Percentiles rank a stretch among this genome's conserved stretches.
Evolutionary conservation across 345 rosid species (phyloP).

Genomic region (Lepidium didymum): DNA sequence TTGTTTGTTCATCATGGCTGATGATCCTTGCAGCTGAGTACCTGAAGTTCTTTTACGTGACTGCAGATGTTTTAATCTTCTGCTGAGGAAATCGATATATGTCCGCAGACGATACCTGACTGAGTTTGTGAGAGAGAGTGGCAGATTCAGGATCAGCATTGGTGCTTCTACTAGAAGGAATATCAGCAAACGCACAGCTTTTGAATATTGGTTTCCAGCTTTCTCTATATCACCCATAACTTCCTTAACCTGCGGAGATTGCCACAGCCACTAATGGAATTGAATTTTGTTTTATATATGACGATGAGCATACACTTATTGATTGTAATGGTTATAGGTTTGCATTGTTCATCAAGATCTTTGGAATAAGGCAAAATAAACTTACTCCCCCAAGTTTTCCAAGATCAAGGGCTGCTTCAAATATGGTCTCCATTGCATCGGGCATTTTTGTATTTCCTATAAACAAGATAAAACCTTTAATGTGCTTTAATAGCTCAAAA

Average conservation of each 20-base stretch:
- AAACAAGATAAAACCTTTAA: conserved; percentile 18
- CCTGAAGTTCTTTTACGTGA: conserved; percentile 46
- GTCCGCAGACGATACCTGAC: conserved; percentile 57
- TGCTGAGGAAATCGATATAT: conserved; percentile 66
- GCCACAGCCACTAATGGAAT: background rate
- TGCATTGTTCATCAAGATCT: background rate
- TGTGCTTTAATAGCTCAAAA: background rate
- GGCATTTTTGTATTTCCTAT: conserved; percentile 80
- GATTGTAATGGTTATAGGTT: background rate
- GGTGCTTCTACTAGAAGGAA: conserved; percentile 93
- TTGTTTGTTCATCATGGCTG: conserved; percentile 29
- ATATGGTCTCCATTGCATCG: conserved; percentile 93
- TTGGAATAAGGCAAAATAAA: conserved; percentile 3
- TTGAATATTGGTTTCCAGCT: conserved; percentile 57
- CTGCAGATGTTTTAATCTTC: conserved; percentile 51
- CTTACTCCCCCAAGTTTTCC: conserved; percentile 85
- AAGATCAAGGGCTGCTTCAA: conserved; percentile 75
- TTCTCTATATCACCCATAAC: conserved; percentile 61
- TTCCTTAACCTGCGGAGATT: conserved; percentile 57
- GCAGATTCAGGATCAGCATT: conserved; percentile 75
- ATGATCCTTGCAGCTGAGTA: conserved; percentile 40
- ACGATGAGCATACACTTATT: background rate
- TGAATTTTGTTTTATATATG: background rate
- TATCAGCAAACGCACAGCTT: conserved; percentile 60
- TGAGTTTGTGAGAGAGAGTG: conserved; percentile 82